A percentile compares a stretch with the other conserved stretches of the same genome.
phyloP scores from a whole-genome alignment of 2,329 filamentous ascomycete species.

The Pseudogymnoascus sp. region DNA sequence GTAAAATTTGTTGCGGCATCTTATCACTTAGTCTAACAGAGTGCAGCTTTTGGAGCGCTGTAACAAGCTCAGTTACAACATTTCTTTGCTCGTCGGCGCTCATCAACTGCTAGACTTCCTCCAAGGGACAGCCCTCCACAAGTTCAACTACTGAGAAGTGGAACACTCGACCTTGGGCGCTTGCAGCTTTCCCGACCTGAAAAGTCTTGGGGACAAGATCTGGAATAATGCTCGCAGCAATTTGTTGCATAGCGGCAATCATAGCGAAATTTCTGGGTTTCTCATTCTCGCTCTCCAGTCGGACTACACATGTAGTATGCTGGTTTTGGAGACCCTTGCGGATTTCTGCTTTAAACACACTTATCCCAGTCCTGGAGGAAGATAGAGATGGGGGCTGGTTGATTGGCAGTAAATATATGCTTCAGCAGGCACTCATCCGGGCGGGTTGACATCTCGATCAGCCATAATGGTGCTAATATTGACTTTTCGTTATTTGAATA shows the following conservation, averaged over 20 bases:
- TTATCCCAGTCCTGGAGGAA: conserved; percentile 16
- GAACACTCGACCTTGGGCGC: conserved; percentile 12
- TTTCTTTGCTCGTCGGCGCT: conserved; percentile 13
- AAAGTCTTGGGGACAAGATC: conserved; percentile 12
- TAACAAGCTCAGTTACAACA: conserved; percentile 14
- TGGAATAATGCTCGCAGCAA: conserved; percentile 14
- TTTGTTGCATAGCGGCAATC: conserved; percentile 14
- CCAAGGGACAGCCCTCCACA: conserved; percentile 13
- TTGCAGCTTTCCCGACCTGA: conserved; percentile 22
- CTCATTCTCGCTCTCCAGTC: conserved; percentile 12
- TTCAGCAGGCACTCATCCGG: conserved; percentile 13
- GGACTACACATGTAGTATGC: conserved; percentile 13
- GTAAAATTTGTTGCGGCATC: conserved; percentile 6
- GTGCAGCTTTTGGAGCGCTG: conserved; percentile 13
- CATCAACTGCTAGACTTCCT: conserved; percentile 15
- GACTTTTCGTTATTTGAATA: background rate
- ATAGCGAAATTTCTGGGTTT: conserved; percentile 11
- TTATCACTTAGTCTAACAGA: conserved; percentile 11
- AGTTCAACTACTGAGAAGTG: conserved; percentile 14
- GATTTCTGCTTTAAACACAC: conserved; percentile 17
- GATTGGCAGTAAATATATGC: conserved; percentile 14
- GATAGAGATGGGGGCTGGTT: conserved; percentile 14
- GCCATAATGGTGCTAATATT: conserved; percentile 8
- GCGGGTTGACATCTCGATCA: conserved; percentile 11
- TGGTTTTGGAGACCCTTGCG: background rate